These are phyloP conservation scores for Coemansia sp. DNA, from an alignment of 192 early-diverging fungal species.

Conservation along the genomic window DNA sequence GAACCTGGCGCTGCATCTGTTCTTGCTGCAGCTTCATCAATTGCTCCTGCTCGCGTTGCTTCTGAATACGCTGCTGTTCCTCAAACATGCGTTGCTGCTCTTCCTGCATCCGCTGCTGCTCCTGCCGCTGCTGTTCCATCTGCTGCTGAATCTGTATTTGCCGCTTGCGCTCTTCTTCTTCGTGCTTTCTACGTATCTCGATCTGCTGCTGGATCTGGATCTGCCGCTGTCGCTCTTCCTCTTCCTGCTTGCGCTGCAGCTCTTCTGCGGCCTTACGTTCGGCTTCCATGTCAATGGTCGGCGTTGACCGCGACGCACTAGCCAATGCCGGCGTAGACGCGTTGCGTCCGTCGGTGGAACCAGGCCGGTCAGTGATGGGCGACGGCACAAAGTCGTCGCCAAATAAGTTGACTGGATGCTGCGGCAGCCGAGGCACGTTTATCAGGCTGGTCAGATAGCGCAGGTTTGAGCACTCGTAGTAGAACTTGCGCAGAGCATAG, in stretches of 20 bases:
- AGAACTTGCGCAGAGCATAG: conserved; percentile 85
- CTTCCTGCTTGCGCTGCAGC: conserved; percentile 64
- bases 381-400: conserved; percentile 64
- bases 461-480: conserved; percentile 83
- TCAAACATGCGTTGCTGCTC: conserved; percentile 73
- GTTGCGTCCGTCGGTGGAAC: conserved; percentile 16
- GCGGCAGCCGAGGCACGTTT: conserved; percentile 78
- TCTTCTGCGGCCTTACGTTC: conserved; percentile 60
- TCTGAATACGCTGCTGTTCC: conserved; percentile 71
- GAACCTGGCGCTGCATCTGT: conserved; percentile 78
- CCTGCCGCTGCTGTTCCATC: conserved; percentile 60
- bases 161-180: conserved; percentile 59
- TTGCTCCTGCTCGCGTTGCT: conserved; percentile 68
- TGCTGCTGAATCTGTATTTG: conserved; percentile 50
- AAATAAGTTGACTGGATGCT: conserved; percentile 81
- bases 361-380: conserved; percentile 57
- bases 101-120: conserved; percentile 61
- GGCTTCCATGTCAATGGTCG: conserved; percentile 64
- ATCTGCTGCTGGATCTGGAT: conserved; percentile 54
- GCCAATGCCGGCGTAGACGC: conserved; percentile 48
- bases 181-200: conserved; percentile 59
- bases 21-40: conserved; percentile 72
- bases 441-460: conserved; percentile 93
- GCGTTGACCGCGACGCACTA: conserved; percentile 49
- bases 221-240: conserved; percentile 59